Evolutionary conservation across 108 stramenopile genomes (phyloP).

Genomic region (Seminavis robusta): DNA sequence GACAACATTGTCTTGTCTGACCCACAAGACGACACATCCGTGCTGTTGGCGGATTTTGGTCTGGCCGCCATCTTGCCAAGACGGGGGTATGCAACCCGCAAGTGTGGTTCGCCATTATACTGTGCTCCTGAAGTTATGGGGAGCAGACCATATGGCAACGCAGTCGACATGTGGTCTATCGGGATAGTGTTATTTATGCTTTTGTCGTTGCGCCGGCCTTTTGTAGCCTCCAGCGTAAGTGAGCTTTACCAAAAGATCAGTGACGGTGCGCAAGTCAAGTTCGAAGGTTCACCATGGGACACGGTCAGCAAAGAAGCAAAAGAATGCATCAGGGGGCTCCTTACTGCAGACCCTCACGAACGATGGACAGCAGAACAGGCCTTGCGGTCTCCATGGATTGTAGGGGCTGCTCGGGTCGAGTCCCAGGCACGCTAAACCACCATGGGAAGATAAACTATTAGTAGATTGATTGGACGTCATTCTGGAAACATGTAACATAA

Average conservation of each 20-base stretch:
- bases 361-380: conserved; percentile 50
- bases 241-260: conserved; percentile 35
- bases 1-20: conserved; percentile 85
- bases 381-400: conserved; percentile 32
- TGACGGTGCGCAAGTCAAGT: conserved; percentile 24
- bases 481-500: too few species aligned
- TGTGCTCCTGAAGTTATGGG: conserved; percentile 62
- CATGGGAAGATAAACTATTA: too few species aligned
- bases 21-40: conserved; percentile 64
- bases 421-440: too few species aligned
- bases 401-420: too few species aligned
- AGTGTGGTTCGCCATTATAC: conserved; percentile 74
- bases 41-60: conserved; percentile 96
- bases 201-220: conserved; percentile 61
- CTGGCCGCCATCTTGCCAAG: conserved; percentile 75
- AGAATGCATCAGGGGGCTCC: conserved; percentile 37
- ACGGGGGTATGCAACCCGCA: conserved; percentile 74
- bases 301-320: conserved; percentile 36
- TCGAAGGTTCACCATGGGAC: conserved; percentile 29
- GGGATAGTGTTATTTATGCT: conserved; percentile 91
- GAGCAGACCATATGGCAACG: conserved; percentile 61
- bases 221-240: conserved; percentile 28
- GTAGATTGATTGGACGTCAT: too few species aligned
- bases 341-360: conserved; percentile 44
- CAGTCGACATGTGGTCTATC: conserved; percentile 92